These are phyloP conservation scores for Cercophora samala DNA, from an alignment of 495 filamentous ascomycete species.

Conservation along the genomic window DNA sequence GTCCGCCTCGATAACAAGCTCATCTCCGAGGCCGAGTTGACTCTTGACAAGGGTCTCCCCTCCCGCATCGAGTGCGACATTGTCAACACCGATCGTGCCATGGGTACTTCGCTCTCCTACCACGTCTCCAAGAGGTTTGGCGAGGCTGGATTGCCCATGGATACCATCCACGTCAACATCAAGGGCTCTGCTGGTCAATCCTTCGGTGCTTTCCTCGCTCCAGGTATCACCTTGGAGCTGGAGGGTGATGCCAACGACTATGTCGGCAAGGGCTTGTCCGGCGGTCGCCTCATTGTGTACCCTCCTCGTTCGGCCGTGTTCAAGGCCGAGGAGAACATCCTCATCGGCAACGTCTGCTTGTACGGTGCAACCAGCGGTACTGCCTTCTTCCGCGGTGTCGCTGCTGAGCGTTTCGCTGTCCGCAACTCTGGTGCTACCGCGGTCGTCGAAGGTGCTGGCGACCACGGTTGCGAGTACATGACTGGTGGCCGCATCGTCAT, in stretches of 20 bases:
- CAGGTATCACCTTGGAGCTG: slow-evolving; percentile 92
- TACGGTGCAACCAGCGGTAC: slow-evolving; percentile 93
- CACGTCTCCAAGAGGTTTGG: slow-evolving; percentile 93
- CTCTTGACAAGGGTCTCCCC: slow-evolving; percentile 92
- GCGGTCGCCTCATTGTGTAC: slow-evolving; percentile 93
- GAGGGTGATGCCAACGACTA: slow-evolving; percentile 99
- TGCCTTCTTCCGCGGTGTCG: slow-evolving; percentile 97
- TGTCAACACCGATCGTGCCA: slow-evolving; percentile 93
- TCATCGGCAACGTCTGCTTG: slow-evolving; percentile 95
- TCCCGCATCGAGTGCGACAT: slow-evolving; percentile 96
- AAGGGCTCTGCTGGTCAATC: slow-evolving; percentile 98
- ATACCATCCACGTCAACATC: slow-evolving; percentile 96
- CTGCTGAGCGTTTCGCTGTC: slow-evolving; percentile 96
- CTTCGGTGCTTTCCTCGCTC: slow-evolving; percentile 93
- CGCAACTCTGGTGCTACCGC: slow-evolving; percentile 97
- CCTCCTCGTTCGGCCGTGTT: slow-evolving; percentile 89
- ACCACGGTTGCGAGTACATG: slow-evolving; percentile 99
- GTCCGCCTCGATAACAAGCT: slow-evolving; percentile 97
- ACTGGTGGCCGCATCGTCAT: slow-evolving; percentile 92
- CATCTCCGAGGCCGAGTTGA: slow-evolving; percentile 94
- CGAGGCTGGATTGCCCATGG: slow-evolving; percentile 83
- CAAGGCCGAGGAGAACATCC: slow-evolving; percentile 96
- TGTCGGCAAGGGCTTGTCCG: slow-evolving; percentile 95
- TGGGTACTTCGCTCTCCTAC: slow-evolving; percentile 95
- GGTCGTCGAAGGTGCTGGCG: slow-evolving; percentile 95